Evolutionary conservation across 2,329 filamentous ascomycete species (phyloP), one percentile per base, ranked within the genome.

Genomic region (Colletotrichum lindemuthianum): DNA sequence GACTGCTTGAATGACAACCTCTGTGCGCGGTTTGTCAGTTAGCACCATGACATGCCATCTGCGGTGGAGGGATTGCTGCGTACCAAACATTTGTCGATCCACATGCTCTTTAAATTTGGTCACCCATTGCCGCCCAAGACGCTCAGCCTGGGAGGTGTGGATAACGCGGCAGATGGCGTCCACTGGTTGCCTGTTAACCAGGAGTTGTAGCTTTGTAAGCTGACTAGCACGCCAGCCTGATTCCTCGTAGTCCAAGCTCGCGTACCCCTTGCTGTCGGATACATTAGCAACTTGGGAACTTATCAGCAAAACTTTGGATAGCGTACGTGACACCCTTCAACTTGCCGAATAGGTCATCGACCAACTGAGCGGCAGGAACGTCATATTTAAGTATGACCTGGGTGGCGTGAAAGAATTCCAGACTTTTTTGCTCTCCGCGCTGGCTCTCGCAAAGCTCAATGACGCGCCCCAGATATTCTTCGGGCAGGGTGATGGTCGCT

Each of bases 291-390:
- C 13, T 45, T 16, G 10, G 9, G 4, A 16, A 32, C 11, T 12
- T 12, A 16, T 39, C 15, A 13, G 13, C 15, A 8, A 24, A 9
- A 32, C 36, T 13, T 13, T n/a, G 16, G 40, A 6, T n/a, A 9
- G 73, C 77, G 64, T 73, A 82, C 58, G 94, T 97, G 0, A 88
- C 86, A 41, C 93, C 92, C 77, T 99, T 99, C 57, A 99, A 84
- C 77, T 97, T 97, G 56, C 96, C 96, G 75, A 99, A 99, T 74
- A 99, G 90, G 77, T 99, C 96, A 71, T 98, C 96, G 1, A 99
- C 96, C 4, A 99, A 83, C 58, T 97, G 92, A 2, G 93, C 89
- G 1, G 97, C 85, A 0, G 96, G 96, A 1, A 99, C 79, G 56
- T 94, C 88, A 75, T 99, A 99, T 72, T 95, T 95, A 39, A 99